These are phyloP conservation scores for Miscanthus sacchariflorus DNA, from an alignment of 202 grass and related monocot genomes.

Conservation along the genomic window DNA sequence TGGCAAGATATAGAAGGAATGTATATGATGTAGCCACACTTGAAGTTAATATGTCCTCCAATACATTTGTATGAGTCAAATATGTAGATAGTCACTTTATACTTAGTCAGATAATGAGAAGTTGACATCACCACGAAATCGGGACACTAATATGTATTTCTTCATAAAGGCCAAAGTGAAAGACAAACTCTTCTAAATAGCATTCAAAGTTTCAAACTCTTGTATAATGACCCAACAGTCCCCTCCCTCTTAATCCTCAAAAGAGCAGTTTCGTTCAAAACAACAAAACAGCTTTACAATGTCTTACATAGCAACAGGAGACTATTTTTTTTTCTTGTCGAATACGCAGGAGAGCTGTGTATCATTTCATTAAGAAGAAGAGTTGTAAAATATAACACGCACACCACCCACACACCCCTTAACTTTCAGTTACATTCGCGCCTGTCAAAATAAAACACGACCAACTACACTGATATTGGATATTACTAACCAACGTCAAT, in stretches of 20 bases:
- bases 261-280: not conserved
- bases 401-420: too few relatives aligned
- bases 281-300: not conserved
- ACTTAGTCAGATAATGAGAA: constrained; percentile 17
- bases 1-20: constrained; percentile 5
- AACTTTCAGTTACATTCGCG: too few relatives aligned
- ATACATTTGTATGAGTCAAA: constrained; percentile 7
- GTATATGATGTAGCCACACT: not conserved
- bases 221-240: not conserved
- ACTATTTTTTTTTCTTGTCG: not conserved
- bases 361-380: too few relatives aligned
- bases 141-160: not conserved
- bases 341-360: too few relatives aligned
- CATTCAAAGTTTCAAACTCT: not conserved
- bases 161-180: not conserved
- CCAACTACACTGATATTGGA: not conserved
- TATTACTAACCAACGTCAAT: not conserved
- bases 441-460: too few relatives aligned
- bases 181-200: not conserved
- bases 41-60: not conserved
- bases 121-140: constrained; percentile 10
- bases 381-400: too few relatives aligned
- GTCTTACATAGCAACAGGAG: not conserved
- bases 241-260: not conserved
- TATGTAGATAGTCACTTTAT: not conserved